phyloP scores from a whole-genome alignment of 2,329 filamentous ascomycete species.

The Elsinoe ampelina region DNA sequence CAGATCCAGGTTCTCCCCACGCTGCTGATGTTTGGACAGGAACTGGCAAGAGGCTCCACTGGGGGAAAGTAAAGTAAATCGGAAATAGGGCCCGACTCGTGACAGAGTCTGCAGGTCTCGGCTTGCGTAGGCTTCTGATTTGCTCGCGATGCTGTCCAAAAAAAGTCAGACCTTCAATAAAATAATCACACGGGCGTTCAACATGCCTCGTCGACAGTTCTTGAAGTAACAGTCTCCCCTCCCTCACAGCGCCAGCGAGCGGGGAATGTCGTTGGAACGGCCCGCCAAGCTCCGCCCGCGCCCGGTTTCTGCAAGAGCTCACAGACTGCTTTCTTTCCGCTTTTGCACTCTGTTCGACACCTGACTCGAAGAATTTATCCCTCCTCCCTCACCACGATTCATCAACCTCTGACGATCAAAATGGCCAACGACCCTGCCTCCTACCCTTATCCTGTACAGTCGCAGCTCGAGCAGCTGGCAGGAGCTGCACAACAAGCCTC shows the following conservation, averaged over 20 bases:
- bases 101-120: constrained; percentile 4
- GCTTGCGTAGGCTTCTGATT: constrained; percentile 2
- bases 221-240: neutral
- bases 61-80: neutral
- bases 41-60: neutral
- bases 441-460: constrained; percentile 10
- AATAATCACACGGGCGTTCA: neutral
- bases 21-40: neutral
- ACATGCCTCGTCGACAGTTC: neutral
- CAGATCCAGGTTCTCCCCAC: constrained; percentile 10
- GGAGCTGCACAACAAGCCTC: constrained; percentile 11
- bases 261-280: constrained; percentile 1
- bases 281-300: neutral
- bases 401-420: neutral
- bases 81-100: constrained; percentile 9
- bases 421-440: constrained; percentile 9
- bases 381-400: constrained; percentile 5
- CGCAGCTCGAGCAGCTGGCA: constrained; percentile 13
- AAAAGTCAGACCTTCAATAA: neutral
- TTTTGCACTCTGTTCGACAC: constrained; percentile 4
- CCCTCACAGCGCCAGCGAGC: neutral
- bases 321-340: neutral
- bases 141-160: neutral
- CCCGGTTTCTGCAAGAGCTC: neutral
- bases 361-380: constrained; percentile 3